These are phyloP conservation scores for Zygosaccharomyces pseudorouxii DNA, from an alignment of 805 yeast species.

Conservation along the genomic window DNA sequence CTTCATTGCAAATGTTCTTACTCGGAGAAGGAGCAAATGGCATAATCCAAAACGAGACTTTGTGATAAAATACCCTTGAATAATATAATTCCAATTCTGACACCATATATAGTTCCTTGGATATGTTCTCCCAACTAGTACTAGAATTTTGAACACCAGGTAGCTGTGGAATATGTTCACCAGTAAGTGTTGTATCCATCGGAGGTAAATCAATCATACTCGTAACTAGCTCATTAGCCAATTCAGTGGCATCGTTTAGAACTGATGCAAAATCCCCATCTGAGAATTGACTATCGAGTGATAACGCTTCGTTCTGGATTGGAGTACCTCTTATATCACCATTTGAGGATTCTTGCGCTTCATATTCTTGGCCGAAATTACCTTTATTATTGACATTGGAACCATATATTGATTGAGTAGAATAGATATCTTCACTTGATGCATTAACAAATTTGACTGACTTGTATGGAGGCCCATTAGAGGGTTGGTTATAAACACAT, in stretches of 20 bases:
- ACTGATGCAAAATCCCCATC: constrained; percentile 6
- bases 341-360: neutral
- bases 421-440: neutral
- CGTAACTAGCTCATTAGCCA: constrained; percentile 12
- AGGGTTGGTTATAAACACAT: constrained; percentile 6
- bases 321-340: neutral
- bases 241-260: constrained; percentile 8
- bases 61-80: constrained; percentile 13
- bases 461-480: constrained; percentile 1
- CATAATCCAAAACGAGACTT: constrained; percentile 17
- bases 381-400: neutral
- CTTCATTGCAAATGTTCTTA: constrained; percentile 13
- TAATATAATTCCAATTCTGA: constrained; percentile 10
- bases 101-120: neutral
- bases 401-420: neutral
- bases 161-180: neutral
- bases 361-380: neutral
- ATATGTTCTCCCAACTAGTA: constrained; percentile 11
- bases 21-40: constrained; percentile 13
- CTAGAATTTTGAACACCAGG: neutral
- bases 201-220: constrained; percentile 5
- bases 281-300: neutral
- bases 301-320: neutral
- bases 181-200: neutral
- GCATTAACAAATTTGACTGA: constrained; percentile 4